A percentile compares a stretch with the other conserved stretches of the same genome.
phyloP scores from a whole-genome alignment of 2,329 filamentous ascomycete species.

The Aspergillus udagawae region DNA sequence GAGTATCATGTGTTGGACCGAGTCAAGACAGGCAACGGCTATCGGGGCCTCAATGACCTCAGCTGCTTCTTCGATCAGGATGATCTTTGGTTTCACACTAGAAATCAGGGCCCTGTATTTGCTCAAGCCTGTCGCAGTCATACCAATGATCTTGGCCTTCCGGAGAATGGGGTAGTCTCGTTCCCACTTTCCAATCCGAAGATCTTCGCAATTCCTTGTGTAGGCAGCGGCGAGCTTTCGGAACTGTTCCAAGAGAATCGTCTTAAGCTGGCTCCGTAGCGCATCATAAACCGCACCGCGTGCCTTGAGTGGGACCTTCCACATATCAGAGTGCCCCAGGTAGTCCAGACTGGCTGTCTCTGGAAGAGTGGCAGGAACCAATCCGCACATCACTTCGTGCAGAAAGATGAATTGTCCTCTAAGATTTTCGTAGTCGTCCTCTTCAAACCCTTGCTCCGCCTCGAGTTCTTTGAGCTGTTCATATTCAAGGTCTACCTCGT shows the following conservation, averaged over 20 bases:
- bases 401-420: constrained; percentile 45
- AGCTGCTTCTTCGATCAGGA: constrained; percentile 76
- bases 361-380: constrained; percentile 4
- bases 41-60: constrained; percentile 63
- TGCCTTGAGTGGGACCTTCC: constrained; percentile 51
- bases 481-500: constrained; percentile 59
- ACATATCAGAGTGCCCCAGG: constrained; percentile 52
- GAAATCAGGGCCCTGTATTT: constrained; percentile 72
- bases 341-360: constrained; percentile 36
- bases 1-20: constrained; percentile 61
- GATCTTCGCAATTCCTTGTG: constrained; percentile 46
- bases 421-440: constrained; percentile 53
- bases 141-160: constrained; percentile 57
- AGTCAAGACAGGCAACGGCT: constrained; percentile 56
- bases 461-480: constrained; percentile 60
- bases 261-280: constrained; percentile 56
- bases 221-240: constrained; percentile 50
- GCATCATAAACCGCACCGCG: constrained; percentile 65
- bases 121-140: constrained; percentile 76
- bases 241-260: constrained; percentile 45
- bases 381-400: constrained; percentile 37
- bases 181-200: constrained; percentile 58
- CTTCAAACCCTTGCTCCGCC: constrained; percentile 51
- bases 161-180: constrained; percentile 59
- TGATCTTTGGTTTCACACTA: constrained; percentile 60